phyloP scores from a whole-genome alignment of 2,329 filamentous ascomycete genomes.

The Dactylella cylindrospora region DNA sequence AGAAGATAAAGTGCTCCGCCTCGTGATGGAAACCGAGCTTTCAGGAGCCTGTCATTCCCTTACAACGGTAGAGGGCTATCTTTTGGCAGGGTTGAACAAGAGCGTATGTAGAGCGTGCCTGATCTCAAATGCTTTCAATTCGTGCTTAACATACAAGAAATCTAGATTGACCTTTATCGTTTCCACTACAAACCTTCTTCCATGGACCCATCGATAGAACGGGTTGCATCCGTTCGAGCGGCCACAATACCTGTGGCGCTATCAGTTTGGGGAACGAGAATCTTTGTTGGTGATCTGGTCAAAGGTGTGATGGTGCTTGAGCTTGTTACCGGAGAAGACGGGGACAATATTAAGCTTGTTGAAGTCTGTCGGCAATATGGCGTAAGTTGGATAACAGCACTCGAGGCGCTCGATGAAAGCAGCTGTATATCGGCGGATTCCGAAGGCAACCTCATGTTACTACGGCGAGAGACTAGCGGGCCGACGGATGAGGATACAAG shows the following conservation, averaged over 20 bases:
- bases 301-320: slow-evolving; percentile 62
- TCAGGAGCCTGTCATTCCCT: slow-evolving; percentile 81
- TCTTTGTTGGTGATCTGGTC: slow-evolving; percentile 89
- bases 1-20: slow-evolving; percentile 69
- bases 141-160: neutral
- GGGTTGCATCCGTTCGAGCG: slow-evolving; percentile 74
- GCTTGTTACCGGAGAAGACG: slow-evolving; percentile 58
- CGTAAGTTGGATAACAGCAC: slow-evolving; percentile 72
- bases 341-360: slow-evolving; percentile 63
- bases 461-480: slow-evolving; percentile 71
- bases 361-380: slow-evolving; percentile 75
- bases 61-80: slow-evolving; percentile 70
- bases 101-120: slow-evolving; percentile 60
- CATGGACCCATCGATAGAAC: slow-evolving; percentile 54
- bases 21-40: slow-evolving; percentile 68
- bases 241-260: slow-evolving; percentile 82
- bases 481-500: slow-evolving; percentile 73
- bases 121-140: slow-evolving; percentile 43
- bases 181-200: slow-evolving; percentile 36
- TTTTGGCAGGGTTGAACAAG: slow-evolving; percentile 87
- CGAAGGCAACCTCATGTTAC: slow-evolving; percentile 80
- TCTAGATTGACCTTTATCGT: slow-evolving; percentile 46
- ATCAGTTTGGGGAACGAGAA: slow-evolving; percentile 69
- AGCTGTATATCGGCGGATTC: slow-evolving; percentile 82
- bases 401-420: slow-evolving; percentile 70